Base-by-base conservation (phyloP, 306 rosid genomes). In the Begonia fuchsioides region DNA sequence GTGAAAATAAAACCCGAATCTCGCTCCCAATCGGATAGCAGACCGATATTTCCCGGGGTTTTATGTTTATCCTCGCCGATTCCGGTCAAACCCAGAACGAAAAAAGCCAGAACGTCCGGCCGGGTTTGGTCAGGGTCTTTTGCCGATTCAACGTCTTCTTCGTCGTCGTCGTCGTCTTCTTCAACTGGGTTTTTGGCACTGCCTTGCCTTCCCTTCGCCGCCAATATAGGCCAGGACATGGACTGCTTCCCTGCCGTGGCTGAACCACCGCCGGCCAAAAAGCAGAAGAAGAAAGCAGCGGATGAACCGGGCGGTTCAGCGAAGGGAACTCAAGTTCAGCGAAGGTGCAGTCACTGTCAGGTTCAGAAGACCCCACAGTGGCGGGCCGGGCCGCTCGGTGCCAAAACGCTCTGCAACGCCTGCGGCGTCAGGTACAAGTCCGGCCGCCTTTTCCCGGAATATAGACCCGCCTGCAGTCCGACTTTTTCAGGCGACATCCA, bases 291-390 rank as follows among this genome's bases (percentile, higher is more conserved):
- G 46, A 61, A 64, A 44, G 46, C 61, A 20, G 74, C 78, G 62
- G 58, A 63, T 56, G 77, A 68, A 16, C 10, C 47, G n/a, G 52
- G 62, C 8, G 54, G 56, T 6, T 39, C 18, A 10, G 5, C 39
- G 9, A 43, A 38, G 16, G 72, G 61, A 64, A 18, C 61, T 32
- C 80, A 68, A 16, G 38, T 72, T 50, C 88, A 74, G 70, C 68
- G 97, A 44, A 73, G 93, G 71, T 88, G 97, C 50, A 78, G 80
- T 54, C 97, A 88, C 50, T 88, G 97, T 44, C 86, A 66, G 7
- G 95, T 79, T 20, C 93, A 88, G 62, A 84, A 76, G 64, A 88
- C 97, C 14, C 97, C 97, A 3, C 97, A 88, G 65, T 88, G 97
- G 97, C 68, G 97, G 51, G 65, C 97, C 66, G 97, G 97, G 41